Percentiles rank a stretch among this genome's conserved stretches.
These are phyloP conservation scores for Mycena galericulata DNA, from an alignment of 768 basidiomycete genomes.

Conservation along the genomic window DNA sequence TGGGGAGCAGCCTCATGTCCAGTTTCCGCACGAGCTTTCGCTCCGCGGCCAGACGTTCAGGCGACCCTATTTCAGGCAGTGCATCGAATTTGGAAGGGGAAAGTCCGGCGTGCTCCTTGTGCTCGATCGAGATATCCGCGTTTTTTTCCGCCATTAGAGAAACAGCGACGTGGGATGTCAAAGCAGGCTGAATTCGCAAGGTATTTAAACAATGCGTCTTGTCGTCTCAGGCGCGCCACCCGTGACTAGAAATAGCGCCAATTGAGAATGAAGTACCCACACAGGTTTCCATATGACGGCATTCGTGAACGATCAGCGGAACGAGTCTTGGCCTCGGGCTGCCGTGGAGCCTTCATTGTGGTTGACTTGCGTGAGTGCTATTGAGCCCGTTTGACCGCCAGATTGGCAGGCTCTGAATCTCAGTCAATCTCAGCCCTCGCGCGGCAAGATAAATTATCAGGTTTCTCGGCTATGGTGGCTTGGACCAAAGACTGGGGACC, in stretches of 20 bases:
- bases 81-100: background rate
- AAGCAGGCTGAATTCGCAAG: no score
- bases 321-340: no score
- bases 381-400: no score
- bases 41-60: constrained; percentile 52
- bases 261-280: background rate
- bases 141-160: background rate
- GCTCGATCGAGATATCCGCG: background rate
- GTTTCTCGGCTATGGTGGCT: no score
- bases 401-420: no score
- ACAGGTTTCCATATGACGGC: background rate
- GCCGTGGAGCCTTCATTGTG: no score
- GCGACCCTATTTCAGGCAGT: constrained; percentile 27
- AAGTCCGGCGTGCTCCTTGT: constrained; percentile 8
- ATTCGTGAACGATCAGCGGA: background rate
- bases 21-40: constrained; percentile 65
- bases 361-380: no score
- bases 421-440: no score
- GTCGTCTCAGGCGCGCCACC: background rate
- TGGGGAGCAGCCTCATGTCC: constrained; percentile 67
- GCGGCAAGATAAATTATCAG: no score
- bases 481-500: no score
- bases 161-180: no score
- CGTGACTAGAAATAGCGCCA: background rate
- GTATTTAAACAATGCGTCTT: no score